Conservation (phyloP, 2,329 filamentous ascomycete species). For the Calonectria leucothoes region DNA sequence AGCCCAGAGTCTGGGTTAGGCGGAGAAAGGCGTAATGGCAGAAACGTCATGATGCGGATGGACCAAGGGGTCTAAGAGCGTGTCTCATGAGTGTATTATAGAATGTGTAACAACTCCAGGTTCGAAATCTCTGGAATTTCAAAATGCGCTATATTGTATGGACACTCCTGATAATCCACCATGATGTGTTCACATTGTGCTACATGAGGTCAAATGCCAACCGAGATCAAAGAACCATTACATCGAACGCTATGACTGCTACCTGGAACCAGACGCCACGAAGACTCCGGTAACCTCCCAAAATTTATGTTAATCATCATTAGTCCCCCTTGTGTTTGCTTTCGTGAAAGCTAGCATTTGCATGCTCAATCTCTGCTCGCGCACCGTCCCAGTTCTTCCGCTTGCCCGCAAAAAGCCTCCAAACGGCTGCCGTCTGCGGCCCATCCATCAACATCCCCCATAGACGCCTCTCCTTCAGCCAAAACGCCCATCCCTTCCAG, state of each 20-base stretch:
- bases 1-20: constrained; percentile 49
- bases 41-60: background rate
- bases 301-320: background rate
- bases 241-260: background rate
- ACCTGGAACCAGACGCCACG: background rate
- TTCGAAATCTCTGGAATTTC: background rate
- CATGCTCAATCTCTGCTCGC: constrained; percentile 28
- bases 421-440: constrained; percentile 32
- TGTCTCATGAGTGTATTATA: background rate
- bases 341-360: constrained; percentile 3
- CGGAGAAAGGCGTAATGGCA: constrained; percentile 31
- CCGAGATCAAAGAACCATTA: background rate
- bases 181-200: background rate
- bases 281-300: background rate
- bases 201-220: background rate
- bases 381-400: constrained; percentile 34
- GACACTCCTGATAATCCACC: background rate
- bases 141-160: background rate
- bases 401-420: constrained; percentile 36
- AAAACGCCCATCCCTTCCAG: constrained; percentile 53
- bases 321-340: constrained; percentile 7
- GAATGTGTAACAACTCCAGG: background rate
- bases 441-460: constrained; percentile 49
- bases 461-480: constrained; percentile 50
- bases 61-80: background rate